phyloP scores from a whole-genome alignment of 1,139 yeast genomes.

The Diutina neorugosa region DNA sequence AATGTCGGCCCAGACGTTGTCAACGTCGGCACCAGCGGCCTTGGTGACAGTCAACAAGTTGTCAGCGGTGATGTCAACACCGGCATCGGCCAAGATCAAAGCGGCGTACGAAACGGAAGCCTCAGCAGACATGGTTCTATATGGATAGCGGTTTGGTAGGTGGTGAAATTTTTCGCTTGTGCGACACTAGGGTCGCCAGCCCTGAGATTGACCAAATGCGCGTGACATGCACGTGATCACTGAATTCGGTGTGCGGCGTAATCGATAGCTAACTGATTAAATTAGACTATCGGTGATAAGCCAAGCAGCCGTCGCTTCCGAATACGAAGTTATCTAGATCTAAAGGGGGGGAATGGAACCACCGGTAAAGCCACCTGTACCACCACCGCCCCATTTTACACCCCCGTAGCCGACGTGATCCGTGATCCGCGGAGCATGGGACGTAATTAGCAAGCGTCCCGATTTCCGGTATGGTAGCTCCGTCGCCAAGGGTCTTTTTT shows the following conservation, averaged over 20 bases:
- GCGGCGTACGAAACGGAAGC: slow-evolving; percentile 5
- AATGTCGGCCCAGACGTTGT: slow-evolving; percentile 4
- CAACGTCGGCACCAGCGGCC: slow-evolving; percentile 4
- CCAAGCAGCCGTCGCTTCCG: background rate
- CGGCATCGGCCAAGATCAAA: slow-evolving; percentile 4
- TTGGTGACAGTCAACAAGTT: slow-evolving; percentile 2
- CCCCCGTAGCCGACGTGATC: too few species aligned
- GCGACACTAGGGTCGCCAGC: background rate
- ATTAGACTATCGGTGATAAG: background rate
- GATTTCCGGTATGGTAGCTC: too few species aligned
- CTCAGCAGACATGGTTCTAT: slow-evolving; percentile 2
- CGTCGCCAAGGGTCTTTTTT: too few species aligned
- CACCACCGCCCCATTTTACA: too few species aligned
- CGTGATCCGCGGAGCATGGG: too few species aligned
- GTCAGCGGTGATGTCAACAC: slow-evolving; percentile 4
- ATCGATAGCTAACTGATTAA: background rate
- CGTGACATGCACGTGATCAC: background rate
- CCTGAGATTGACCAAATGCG: background rate
- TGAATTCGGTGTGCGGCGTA: background rate
- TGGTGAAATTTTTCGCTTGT: background rate
- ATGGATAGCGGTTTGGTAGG: background rate
- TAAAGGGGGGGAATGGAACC: too few species aligned
- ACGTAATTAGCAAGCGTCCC: too few species aligned
- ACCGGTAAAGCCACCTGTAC: too few species aligned
- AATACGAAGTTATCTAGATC: too few species aligned